phyloP scores from a whole-genome alignment of 495 filamentous ascomycete genomes.

The Sordaria brevicollis region DNA sequence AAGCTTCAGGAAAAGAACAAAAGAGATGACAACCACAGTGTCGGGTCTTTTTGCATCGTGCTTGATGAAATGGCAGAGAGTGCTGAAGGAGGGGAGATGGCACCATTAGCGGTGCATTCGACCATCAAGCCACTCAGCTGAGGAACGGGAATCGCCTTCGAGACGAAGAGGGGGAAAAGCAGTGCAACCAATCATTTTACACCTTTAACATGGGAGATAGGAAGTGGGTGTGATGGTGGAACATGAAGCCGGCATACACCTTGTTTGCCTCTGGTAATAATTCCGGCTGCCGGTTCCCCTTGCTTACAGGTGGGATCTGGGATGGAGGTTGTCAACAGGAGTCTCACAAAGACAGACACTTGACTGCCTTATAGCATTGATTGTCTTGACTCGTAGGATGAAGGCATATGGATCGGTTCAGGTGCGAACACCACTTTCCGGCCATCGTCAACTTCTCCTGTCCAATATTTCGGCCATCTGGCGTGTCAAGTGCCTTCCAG shows the following conservation, averaged over 20 bases:
- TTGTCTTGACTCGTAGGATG: too few relatives aligned
- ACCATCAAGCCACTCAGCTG: background rate
- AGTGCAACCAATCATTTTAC: background rate
- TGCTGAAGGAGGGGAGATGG: background rate
- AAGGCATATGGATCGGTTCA: too few relatives aligned
- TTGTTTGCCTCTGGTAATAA: background rate
- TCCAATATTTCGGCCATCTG: background rate
- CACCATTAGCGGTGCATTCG: background rate
- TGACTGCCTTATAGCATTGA: background rate
- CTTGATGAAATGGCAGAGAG: too few relatives aligned
- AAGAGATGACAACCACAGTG: background rate
- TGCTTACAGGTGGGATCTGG: background rate
- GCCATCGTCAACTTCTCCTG: too few relatives aligned
- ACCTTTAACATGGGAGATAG: background rate
- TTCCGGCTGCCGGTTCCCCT: background rate
- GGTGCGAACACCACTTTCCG: too few relatives aligned
- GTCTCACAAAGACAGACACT: background rate
- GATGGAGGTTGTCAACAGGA: background rate
- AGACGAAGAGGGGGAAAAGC: background rate
- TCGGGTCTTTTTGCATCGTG: too few relatives aligned
- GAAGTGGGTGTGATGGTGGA: background rate
- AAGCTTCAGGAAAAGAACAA: background rate
- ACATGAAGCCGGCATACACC: background rate
- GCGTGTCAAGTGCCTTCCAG: background rate
- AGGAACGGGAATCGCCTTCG: background rate